Percentiles rank a stretch among this genome's conserved stretches.
These are phyloP conservation scores for Pseudogymnoascus sp. DNA, from an alignment of 2,329 filamentous ascomycete species.

Conservation along the genomic window DNA sequence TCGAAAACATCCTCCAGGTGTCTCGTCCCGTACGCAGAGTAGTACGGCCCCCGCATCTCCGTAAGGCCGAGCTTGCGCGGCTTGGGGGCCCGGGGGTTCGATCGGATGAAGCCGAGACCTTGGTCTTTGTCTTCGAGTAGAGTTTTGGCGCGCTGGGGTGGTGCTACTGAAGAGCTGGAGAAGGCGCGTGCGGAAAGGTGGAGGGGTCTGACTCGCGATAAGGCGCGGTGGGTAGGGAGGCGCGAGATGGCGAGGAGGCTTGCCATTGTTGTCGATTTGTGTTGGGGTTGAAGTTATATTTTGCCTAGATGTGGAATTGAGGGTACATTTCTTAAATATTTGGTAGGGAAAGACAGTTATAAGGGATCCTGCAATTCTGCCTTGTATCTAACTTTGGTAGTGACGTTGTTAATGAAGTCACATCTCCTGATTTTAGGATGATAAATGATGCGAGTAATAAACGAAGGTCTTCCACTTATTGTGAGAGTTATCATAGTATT, in stretches of 20 bases:
- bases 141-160: slow-evolving; percentile 13
- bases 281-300: not conserved
- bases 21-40: slow-evolving; percentile 45
- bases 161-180: not conserved
- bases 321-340: not conserved
- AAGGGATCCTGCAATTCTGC: not conserved
- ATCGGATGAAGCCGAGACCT: slow-evolving; percentile 43
- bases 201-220: not conserved
- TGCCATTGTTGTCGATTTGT: not conserved
- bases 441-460: not conserved
- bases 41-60: slow-evolving; percentile 49
- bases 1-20: slow-evolving; percentile 46
- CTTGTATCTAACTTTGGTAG: not conserved
- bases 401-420: not conserved
- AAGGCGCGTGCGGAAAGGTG: not conserved
- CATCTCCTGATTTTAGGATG: not conserved
- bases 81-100: slow-evolving; percentile 41
- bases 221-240: not conserved
- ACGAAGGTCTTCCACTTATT: not conserved
- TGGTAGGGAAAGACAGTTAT: not conserved
- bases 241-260: not conserved
- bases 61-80: slow-evolving; percentile 43
- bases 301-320: not conserved
- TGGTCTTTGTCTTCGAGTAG: slow-evolving; percentile 42
- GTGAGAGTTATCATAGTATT: not conserved